Evolutionary conservation across 495 filamentous ascomycete species (phyloP), one percentile per base, ranked within the genome.

Genomic region (Aspergillus biplanus): DNA sequence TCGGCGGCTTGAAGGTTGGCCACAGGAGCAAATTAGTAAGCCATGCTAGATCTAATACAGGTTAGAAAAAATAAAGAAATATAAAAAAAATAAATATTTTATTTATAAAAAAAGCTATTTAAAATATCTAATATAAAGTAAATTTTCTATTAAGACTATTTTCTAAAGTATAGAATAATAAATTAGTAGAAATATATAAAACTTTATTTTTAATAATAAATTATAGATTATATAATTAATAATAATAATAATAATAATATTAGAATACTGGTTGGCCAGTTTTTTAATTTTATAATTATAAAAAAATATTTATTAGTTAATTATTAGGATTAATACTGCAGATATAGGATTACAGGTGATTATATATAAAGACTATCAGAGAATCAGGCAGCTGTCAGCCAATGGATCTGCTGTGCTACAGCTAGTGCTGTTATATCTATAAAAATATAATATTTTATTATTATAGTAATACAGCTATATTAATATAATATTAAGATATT

Each of bases 261-360:
- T 42, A 42, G 3, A 4, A 8, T 39, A 39, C 6, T 12, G 6
- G 6, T 39, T 39, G 35, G 6, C 9, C 1, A 33, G 7, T 4
- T 54, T 54, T 33, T 54, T 33, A 7, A 54, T 54, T 15, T 54
- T 54, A 11, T 34, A 33, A 33, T 9, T 33, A 33, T 54, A 55
- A 12, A 12, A 34, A n/a, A 35, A 34, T n/a, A 42, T 4, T 34
- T 35, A 5, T 12, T 35, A 1, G 13, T 34, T n/a, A 35, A 34
- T 13, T 4, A 33, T 31, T 33, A 21, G 11, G 11, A 52, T 52
- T 52, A 12, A 12, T 13, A n/a, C n/a, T n/a, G n/a, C n/a, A n/a
- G n/a, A n/a, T 54, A 4, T 13, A 33, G 7, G 15, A 6, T 33
- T 6, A 54, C 31, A 3, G 12, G 12, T 39, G 6, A 6, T 39